A percentile compares a stretch with the other conserved stretches of the same genome.
Conservation (phyloP, 164 flowering plant species). For the Annona squamosa region DNA sequence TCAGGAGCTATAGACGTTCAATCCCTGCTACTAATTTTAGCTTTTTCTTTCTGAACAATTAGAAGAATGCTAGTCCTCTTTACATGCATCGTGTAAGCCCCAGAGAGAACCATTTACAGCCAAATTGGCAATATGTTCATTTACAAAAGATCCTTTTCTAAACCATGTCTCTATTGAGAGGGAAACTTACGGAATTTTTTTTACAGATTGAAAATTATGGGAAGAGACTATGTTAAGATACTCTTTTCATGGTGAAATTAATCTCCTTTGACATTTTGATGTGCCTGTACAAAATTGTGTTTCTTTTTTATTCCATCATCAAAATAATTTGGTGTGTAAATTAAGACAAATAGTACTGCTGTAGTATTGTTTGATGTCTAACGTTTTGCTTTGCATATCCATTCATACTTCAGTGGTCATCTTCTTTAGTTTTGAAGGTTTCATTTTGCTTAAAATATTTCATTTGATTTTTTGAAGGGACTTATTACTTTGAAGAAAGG, state of each 20-base stretch:
- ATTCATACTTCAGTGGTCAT: neutral
- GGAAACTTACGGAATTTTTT: no score
- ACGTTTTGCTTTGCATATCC: neutral
- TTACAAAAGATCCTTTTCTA: no score
- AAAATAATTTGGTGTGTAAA: neutral
- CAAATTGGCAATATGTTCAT: no score
- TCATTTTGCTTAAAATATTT: conserved; percentile 5
- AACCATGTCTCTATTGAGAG: no score
- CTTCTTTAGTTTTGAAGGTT: neutral
- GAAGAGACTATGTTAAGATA: no score
- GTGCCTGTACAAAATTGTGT: neutral
- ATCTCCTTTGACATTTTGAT: neutral
- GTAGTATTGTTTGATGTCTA: neutral
- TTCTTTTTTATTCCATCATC: neutral
- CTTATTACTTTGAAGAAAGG: conserved; percentile 83
- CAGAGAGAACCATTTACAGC: no score
- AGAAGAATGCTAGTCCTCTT: no score
- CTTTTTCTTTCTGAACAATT: no score
- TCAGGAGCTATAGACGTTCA: no score
- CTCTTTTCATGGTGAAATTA: neutral
- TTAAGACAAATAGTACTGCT: neutral
- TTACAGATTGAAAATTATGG: no score
- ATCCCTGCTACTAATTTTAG: no score
- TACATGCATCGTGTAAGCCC: no score
- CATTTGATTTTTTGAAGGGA: conserved; percentile 45